These are phyloP conservation scores for Carpinus fangiana DNA, from an alignment of 306 rosid species.

Conservation along the genomic window DNA sequence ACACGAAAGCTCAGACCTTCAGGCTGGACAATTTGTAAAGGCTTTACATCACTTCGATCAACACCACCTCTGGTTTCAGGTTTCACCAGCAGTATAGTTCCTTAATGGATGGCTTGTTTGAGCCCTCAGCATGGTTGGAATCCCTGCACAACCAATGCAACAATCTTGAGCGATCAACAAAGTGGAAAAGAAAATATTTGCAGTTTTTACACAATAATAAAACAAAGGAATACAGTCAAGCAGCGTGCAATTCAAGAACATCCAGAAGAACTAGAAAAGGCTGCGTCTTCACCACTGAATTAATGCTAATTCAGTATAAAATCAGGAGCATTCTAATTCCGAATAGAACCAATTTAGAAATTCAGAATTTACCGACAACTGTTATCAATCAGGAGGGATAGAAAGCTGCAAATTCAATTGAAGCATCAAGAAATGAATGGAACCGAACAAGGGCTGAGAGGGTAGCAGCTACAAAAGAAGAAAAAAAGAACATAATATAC, in stretches of 20 bases:
- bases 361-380: not conserved
- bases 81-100: slow-evolving; percentile 86
- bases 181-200: slow-evolving; percentile 5
- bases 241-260: slow-evolving; percentile 8
- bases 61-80: slow-evolving; percentile 83
- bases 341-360: not conserved
- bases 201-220: not conserved
- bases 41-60: slow-evolving; percentile 90
- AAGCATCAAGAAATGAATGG: too few species aligned
- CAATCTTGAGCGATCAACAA: slow-evolving; percentile 14
- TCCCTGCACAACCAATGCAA: slow-evolving; percentile 43
- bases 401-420: too few species aligned
- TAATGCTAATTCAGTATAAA: not conserved
- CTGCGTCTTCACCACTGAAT: slow-evolving; percentile 10
- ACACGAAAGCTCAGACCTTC: too few species aligned
- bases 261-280: not conserved
- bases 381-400: not conserved
- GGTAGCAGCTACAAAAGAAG: too few species aligned
- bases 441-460: too few species aligned
- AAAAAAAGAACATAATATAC: too few species aligned
- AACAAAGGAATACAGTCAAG: slow-evolving; percentile 7
- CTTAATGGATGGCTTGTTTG: slow-evolving; percentile 88
- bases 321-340: not conserved
- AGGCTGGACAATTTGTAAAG: slow-evolving; percentile 75
- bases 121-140: slow-evolving; percentile 63